Evolutionary conservation across 371 early-diverging fungal genomes (phyloP), one percentile per base, ranked within the genome.

Genomic region (Rhizopus delemar): DNA sequence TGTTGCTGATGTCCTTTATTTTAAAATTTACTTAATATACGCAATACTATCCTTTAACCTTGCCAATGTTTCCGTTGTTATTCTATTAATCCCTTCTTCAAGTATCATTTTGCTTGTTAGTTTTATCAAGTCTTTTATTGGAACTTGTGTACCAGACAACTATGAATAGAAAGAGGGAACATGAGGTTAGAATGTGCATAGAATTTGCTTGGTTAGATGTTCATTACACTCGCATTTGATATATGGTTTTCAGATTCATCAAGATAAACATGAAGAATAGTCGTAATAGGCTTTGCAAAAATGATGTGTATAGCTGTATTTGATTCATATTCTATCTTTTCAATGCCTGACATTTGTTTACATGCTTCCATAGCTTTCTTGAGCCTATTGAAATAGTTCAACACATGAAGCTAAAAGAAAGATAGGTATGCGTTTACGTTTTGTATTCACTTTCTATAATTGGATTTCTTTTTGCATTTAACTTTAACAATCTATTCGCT

Each of bases 1-100:
- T 57, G 59, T 35, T 73, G 74, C 51, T 78, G 68, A 55, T 56
- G 16, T 22, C 2, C 22, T 22, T 22, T 34, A 41, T 32, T 28
- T 33, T 8, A 43, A 43, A 31, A 16, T 45, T 52, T 52, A 33
- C 39, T 41, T 57, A 7, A 31, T 46, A 31, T 22, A 12, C 28
- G 9, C 7, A 22, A 9, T 8, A 8, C 12, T 49, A 38, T 52
- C 39, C 12, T 49, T 41, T 39, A 61, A 39, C 31, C 65, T 56
- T 13, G 38, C 43, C 34, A 60, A 33, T 13, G 53, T 57, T 35
- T 65, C 60, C 22, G 29, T 8, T 16, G 46, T 48, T n/a, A 60
- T 51, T 22, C 56, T 46, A 7, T 51, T 46, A 36, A 65, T 52
- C 28, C 60, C 65, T 4, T 65, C 46, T n/a, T 45, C 45, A 22